phyloP scores from a whole-genome alignment of 139 green algal species.

The Astrephomene gubernaculifera region DNA sequence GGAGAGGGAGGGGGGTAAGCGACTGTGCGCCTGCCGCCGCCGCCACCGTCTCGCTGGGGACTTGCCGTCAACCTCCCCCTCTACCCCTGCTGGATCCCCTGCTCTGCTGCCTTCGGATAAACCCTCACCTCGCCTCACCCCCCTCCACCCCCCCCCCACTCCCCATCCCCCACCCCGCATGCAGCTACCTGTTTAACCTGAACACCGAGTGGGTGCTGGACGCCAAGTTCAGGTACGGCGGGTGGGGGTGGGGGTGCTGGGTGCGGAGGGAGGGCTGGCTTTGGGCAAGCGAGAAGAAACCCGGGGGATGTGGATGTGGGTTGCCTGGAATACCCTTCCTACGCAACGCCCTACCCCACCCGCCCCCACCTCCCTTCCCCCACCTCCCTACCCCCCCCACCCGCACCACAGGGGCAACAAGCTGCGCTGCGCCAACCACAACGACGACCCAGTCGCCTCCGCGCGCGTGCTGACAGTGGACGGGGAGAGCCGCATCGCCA shows the following conservation, averaged over 20 bases:
- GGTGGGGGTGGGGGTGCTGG: no score
- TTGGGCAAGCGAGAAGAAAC: no score
- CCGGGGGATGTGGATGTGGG: no score
- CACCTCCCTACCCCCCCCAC: no score
- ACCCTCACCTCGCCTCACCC: background rate
- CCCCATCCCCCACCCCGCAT: background rate
- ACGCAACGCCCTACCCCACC: no score
- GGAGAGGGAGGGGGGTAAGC: no score
- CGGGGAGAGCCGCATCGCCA: constrained; percentile 48
- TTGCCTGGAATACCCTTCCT: no score
- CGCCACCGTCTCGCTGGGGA: no score
- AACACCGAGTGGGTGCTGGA: constrained; percentile 75
- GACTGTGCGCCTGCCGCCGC: no score
- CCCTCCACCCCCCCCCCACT: background rate
- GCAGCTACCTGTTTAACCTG: constrained; percentile 94
- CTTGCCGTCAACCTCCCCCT: no score
- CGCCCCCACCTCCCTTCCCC: no score
- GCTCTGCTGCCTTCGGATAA: background rate
- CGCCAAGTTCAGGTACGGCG: constrained; percentile 39
- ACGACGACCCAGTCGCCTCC: constrained; percentile 19
- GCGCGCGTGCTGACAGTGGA: constrained; percentile 38
- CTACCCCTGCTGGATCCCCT: background rate
- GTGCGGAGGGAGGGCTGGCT: no score
- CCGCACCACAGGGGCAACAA: constrained; percentile 92
- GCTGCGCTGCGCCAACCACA: constrained; percentile 90